Evolutionary conservation across 1,284 basidiomycete species (phyloP), one percentile per base, ranked within the genome.

Genomic region (Sanghuangporus sanghuang): DNA sequence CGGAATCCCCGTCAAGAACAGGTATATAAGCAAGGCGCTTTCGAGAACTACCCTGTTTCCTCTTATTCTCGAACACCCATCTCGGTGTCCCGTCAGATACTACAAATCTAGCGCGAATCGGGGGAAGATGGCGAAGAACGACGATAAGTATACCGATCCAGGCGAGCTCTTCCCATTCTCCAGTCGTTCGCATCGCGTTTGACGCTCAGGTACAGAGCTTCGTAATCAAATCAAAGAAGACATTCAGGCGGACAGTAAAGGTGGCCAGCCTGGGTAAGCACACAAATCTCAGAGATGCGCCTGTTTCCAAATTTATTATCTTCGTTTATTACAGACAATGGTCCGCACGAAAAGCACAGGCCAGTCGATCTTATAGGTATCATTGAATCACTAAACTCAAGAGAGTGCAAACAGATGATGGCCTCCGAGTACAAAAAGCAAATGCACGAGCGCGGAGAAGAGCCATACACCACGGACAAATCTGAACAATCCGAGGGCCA

Each of bases 311-410:
- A 38, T 36, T 57, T 27, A n/a, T 38, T 46, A 1, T 38, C 35
- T 16, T 18, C 27, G 36, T 18, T 9, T 16, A 38, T 12, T 2
- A 3, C 46, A 64, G 64, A 21, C 64, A 65, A 55, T 65, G 64
- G 64, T 65, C 64, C 27, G 64, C 64, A 23, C 64, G 64, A 12
- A 65, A 65, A 40, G 64, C 64, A n/a, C 63, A 64, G 63, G 63
- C 57, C 12, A 61, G 52, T n/a, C 23, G 0, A 38, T 59, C 50
- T 53, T 32, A 39, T 9, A 7, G 1, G 16, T 16, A 39, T 46
- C 1, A 32, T 4, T n/a, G 6, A 12, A 39, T 36, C 12, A 16
- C 8, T 8, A 6, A 40, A 2, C n/a, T 35, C 38, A 36, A 36
- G 32, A 18, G 40, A 18, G 3, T 32, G 21, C 1, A 11, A 18